phyloP scores from a whole-genome alignment of 2,329 filamentous ascomycete genomes.

The Microascus cirrosus region DNA sequence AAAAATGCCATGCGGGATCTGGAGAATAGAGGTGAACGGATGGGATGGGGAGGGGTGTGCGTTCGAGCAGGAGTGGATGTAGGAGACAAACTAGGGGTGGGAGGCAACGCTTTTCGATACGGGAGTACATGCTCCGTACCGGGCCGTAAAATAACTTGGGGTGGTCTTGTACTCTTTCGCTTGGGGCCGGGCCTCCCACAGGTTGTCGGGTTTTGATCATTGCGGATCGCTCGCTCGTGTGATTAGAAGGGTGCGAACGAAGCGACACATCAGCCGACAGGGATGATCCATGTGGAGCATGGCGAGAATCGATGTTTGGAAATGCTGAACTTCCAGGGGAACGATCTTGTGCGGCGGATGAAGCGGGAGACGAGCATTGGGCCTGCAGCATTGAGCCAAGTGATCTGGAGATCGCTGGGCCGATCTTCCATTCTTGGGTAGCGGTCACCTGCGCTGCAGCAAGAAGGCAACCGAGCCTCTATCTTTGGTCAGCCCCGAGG shows the following conservation, averaged over 20 bases:
- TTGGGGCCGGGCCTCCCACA: not conserved
- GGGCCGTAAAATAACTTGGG: not conserved
- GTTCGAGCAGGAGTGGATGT: not conserved
- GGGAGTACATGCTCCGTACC: conserved; percentile 3
- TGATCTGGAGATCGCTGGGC: not conserved
- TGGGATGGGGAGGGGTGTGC: not conserved
- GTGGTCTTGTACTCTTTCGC: not conserved
- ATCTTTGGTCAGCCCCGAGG: not conserved
- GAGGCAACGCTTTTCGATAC: not conserved
- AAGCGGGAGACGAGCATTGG: not conserved
- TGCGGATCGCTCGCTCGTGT: not conserved
- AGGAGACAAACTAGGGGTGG: not conserved
- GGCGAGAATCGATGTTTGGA: not conserved
- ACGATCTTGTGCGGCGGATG: not conserved
- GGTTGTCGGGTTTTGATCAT: not conserved
- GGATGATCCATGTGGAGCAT: not conserved
- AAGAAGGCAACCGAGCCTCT: conserved; percentile 1
- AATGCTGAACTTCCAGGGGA: not conserved
- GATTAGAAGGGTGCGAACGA: not conserved
- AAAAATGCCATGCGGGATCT: not conserved
- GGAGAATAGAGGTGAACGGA: not conserved
- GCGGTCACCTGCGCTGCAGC: conserved; percentile 1
- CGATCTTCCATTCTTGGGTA: not conserved
- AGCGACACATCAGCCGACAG: not conserved
- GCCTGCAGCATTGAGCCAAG: not conserved